phyloP scores from a whole-genome alignment of 306 rosid genomes.

The Carpinus fangiana region DNA sequence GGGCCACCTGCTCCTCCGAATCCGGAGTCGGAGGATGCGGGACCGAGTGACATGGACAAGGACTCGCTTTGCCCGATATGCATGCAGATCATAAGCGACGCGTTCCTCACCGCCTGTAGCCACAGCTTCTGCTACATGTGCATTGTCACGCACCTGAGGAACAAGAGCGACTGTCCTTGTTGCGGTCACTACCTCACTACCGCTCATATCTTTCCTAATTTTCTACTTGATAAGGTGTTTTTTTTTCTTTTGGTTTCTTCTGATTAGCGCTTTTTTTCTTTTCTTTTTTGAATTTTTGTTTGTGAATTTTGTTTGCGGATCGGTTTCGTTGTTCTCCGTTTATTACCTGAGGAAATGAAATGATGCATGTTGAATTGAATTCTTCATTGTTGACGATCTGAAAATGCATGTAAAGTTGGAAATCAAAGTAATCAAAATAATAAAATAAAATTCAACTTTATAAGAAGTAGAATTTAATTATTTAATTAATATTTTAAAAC shows the following conservation, averaged over 20 bases:
- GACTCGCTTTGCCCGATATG: constrained; percentile 94
- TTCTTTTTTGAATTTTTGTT: not conserved
- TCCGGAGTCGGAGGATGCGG: constrained; percentile 24
- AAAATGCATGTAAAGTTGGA: not conserved
- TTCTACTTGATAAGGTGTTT: constrained; percentile 78
- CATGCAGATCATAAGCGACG: constrained; percentile 86
- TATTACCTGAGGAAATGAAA: not conserved
- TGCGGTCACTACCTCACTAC: constrained; percentile 77
- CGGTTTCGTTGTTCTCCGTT: not conserved
- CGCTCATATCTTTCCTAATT: constrained; percentile 74
- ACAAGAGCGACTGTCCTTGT: constrained; percentile 96
- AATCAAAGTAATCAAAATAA: too few species aligned
- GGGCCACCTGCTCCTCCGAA: not conserved
- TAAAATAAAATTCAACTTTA: too few species aligned
- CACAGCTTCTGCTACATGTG: constrained; percentile 98
- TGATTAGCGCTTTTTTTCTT: not conserved
- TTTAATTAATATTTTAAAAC: too few species aligned
- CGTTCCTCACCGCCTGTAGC: constrained; percentile 85
- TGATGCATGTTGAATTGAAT: not conserved
- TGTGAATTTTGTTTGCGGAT: not conserved
- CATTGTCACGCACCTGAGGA: constrained; percentile 85
- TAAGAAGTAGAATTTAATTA: too few species aligned
- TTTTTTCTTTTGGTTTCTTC: not conserved
- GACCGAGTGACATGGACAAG: constrained; percentile 47
- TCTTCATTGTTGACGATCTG: not conserved